Percentiles rank a stretch among this genome's conserved stretches.
Evolutionary conservation across 805 yeast genomes (phyloP).

Genomic region (Blastobotrys peoriensis): DNA sequence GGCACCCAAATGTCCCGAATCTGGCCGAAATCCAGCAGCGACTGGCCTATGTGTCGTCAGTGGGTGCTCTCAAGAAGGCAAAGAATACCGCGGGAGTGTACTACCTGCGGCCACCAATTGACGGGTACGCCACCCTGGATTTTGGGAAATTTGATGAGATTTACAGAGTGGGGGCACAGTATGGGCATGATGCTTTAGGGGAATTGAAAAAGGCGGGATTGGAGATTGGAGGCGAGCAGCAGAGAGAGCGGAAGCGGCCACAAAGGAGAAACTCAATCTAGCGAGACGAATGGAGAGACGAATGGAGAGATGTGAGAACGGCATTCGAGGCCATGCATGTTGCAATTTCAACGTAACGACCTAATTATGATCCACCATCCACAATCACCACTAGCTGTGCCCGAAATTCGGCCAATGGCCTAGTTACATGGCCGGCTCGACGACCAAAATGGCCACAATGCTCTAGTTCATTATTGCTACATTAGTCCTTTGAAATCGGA

Average conservation of each 20-base stretch:
- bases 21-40: slow-evolving; percentile 94
- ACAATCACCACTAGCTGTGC: no score
- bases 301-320: no score
- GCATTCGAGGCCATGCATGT: no score
- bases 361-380: no score
- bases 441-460: no score
- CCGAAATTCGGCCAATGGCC: no score
- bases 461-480: no score
- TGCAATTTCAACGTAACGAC: no score
- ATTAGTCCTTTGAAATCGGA: slow-evolving; percentile 24
- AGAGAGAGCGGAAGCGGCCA: slow-evolving; percentile 27
- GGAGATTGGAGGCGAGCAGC: slow-evolving; percentile 37
- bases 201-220: slow-evolving; percentile 47
- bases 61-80: slow-evolving; percentile 84
- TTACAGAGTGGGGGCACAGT: slow-evolving; percentile 68
- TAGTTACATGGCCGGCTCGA: no score
- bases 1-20: slow-evolving; percentile 82
- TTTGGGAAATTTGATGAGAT: slow-evolving; percentile 90
- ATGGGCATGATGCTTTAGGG: slow-evolving; percentile 55
- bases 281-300: not conserved
- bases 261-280: slow-evolving; percentile 58
- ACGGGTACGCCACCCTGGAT: slow-evolving; percentile 83
- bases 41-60: slow-evolving; percentile 91
- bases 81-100: slow-evolving; percentile 78
- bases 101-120: slow-evolving; percentile 91